phyloP scores from a whole-genome alignment of 2,329 filamentous ascomycete species.

The Aspergillus sp. region DNA sequence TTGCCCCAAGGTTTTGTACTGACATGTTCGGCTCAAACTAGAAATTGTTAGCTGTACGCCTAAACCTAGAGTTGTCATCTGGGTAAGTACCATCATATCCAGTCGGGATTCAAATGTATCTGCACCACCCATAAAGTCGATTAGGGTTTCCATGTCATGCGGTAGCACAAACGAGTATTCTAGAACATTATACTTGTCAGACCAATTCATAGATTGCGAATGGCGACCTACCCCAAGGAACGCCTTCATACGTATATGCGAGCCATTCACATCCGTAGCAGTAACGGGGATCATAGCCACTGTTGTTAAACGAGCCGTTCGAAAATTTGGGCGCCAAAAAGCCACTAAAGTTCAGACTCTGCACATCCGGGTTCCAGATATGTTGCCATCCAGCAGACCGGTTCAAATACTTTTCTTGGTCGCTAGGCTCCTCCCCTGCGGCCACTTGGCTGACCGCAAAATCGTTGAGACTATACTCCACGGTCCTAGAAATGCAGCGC shows the following conservation, averaged over 20 bases:
- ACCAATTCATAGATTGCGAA: background rate
- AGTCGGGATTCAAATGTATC: slow-evolving; percentile 59
- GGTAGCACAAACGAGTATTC: slow-evolving; percentile 67
- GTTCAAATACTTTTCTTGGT: slow-evolving; percentile 58
- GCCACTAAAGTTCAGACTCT: slow-evolving; percentile 58
- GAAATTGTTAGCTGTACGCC: background rate
- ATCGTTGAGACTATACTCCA: slow-evolving; percentile 68
- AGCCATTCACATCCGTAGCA: slow-evolving; percentile 69
- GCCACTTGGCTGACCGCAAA: slow-evolving; percentile 63
- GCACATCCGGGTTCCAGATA: slow-evolving; percentile 65
- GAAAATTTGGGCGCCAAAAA: slow-evolving; percentile 59
- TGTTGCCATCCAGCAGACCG: slow-evolving; percentile 71
- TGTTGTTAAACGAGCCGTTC: slow-evolving; percentile 52
- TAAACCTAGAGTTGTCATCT: background rate
- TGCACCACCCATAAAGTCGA: slow-evolving; percentile 57
- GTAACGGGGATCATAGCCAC: slow-evolving; percentile 50
- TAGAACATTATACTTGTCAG: slow-evolving; percentile 14
- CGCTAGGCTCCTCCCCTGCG: slow-evolving; percentile 50
- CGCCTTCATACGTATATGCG: slow-evolving; percentile 61
- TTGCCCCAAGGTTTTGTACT: slow-evolving; percentile 32
- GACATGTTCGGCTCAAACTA: slow-evolving; percentile 48
- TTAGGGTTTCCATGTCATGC: slow-evolving; percentile 62
- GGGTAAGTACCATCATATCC: slow-evolving; percentile 51
- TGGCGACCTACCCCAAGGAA: slow-evolving; percentile 53
- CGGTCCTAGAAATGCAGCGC: slow-evolving; percentile 64